Evolutionary conservation across 345 rosid species (phyloP).

Genomic region (Passiflora organensis): DNA sequence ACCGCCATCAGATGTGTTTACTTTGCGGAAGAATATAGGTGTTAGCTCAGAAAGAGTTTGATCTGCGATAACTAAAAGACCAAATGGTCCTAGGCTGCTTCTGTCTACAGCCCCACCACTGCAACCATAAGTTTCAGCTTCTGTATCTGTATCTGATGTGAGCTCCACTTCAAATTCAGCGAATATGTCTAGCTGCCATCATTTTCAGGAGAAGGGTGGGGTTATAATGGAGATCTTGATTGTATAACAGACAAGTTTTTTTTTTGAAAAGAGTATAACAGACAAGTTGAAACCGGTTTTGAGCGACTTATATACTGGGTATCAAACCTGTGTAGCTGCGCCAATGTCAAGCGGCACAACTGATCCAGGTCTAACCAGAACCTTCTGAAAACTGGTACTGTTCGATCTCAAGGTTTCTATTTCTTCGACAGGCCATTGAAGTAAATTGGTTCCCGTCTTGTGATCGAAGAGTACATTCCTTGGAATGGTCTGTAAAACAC

Average conservation of each 20-base stretch:
- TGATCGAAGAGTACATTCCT: slow-evolving; percentile 57
- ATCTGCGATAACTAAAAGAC: slow-evolving; percentile 63
- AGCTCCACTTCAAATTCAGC: slow-evolving; percentile 47
- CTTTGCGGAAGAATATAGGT: slow-evolving; percentile 59
- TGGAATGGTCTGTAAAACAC: slow-evolving; percentile 53
- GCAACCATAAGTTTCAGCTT: slow-evolving; percentile 33
- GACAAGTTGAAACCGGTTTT: no score
- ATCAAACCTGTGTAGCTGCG: slow-evolving; percentile 64
- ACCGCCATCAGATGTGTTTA: slow-evolving; percentile 29
- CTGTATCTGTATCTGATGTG: slow-evolving; percentile 21
- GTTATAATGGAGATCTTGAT: no score
- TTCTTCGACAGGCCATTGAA: slow-evolving; percentile 92
- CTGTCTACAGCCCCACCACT: slow-evolving; percentile 47
- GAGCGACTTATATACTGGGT: no score
- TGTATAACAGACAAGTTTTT: not conserved
- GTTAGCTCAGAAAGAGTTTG: slow-evolving; percentile 66
- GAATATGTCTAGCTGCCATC: slow-evolving; percentile 40
- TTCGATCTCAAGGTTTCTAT: slow-evolving; percentile 62
- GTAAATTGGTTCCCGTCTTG: slow-evolving; percentile 57
- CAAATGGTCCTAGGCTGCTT: slow-evolving; percentile 72
- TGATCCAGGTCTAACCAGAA: slow-evolving; percentile 53
- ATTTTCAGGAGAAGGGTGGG: not conserved
- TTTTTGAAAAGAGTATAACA: not conserved
- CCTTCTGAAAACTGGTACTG: slow-evolving; percentile 36
- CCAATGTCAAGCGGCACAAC: slow-evolving; percentile 53